These are phyloP conservation scores for Trichothecium sympodiale DNA, from an alignment of 2,329 filamentous ascomycete species.

Conservation along the genomic window DNA sequence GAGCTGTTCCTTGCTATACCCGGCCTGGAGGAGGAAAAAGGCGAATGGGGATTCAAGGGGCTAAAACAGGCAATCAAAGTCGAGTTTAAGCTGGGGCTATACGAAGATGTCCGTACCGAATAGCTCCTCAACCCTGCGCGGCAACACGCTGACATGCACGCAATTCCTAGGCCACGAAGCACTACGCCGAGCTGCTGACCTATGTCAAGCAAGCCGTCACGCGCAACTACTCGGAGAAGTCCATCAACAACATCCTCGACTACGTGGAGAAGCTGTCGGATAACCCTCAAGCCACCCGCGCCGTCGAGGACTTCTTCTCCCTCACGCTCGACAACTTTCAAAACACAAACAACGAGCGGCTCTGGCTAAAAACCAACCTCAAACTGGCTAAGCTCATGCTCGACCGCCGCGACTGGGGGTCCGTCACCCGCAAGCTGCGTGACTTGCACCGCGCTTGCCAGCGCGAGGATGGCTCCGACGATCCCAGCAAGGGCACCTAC, in stretches of 20 bases:
- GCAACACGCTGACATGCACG: no score
- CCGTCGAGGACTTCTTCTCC: conserved; percentile 93
- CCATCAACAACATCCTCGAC: conserved; percentile 98
- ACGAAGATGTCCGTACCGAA: conserved; percentile 53
- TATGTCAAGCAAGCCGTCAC: conserved; percentile 97
- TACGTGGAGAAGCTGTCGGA: conserved; percentile 86
- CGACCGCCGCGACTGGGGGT: conserved; percentile 77
- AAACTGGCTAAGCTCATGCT: conserved; percentile 88
- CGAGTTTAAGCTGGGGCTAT: conserved; percentile 85
- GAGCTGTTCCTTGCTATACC: conserved; percentile 87
- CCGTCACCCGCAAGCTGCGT: conserved; percentile 70
- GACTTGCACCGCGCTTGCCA: conserved; percentile 88
- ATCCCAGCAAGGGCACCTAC: conserved; percentile 93
- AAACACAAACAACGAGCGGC: conserved; percentile 89
- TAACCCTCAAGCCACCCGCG: conserved; percentile 56
- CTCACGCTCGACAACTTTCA: conserved; percentile 90
- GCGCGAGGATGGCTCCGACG: conserved; percentile 73
- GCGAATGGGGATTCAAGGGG: conserved; percentile 98
- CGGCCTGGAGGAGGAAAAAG: conserved; percentile 76
- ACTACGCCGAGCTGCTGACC: conserved; percentile 89
- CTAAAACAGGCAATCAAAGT: conserved; percentile 97
- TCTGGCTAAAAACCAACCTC: conserved; percentile 98
- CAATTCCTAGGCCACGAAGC: conserved; percentile 67
- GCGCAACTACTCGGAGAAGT: conserved; percentile 97
- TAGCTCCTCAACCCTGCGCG: no score